phyloP scores from a whole-genome alignment of 2,329 filamentous ascomycete genomes.

The Alternaria panax region DNA sequence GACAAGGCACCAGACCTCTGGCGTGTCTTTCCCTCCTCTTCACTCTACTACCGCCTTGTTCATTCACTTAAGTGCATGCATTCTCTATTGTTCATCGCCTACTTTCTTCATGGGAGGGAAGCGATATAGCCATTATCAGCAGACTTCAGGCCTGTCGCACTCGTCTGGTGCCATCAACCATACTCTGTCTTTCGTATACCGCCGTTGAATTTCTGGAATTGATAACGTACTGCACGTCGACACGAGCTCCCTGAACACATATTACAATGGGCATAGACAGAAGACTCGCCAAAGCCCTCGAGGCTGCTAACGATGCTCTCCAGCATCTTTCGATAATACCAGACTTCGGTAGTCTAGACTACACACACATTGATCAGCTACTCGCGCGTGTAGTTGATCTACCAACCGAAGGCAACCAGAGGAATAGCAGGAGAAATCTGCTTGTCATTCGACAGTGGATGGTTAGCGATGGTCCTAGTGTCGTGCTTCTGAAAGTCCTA shows the following conservation, averaged over 20 bases:
- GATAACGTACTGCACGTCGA: constrained; percentile 7
- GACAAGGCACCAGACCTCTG: constrained; percentile 12
- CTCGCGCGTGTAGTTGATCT: constrained; percentile 46
- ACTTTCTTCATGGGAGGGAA: constrained; percentile 12
- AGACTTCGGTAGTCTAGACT: constrained; percentile 41
- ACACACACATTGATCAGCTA: constrained; percentile 45
- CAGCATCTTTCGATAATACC: constrained; percentile 46
- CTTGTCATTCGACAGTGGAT: constrained; percentile 47
- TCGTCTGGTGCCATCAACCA: neutral
- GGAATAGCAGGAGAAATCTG: constrained; percentile 46
- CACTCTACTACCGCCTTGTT: constrained; percentile 3
- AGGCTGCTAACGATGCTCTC: constrained; percentile 45
- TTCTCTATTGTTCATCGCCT: neutral
- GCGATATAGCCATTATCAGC: constrained; percentile 26
- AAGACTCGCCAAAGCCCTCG: constrained; percentile 41
- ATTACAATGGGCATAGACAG: constrained; percentile 42
- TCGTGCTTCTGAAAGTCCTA: constrained; percentile 44
- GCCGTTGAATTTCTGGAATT: neutral
- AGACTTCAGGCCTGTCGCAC: neutral
- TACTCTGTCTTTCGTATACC: neutral
- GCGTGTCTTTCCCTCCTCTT: constrained; percentile 15
- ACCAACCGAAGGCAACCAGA: constrained; percentile 45
- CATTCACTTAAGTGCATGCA: constrained; percentile 4
- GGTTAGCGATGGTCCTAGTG: constrained; percentile 42
- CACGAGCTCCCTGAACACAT: constrained; percentile 16